Conservation (phyloP, 331 rosid species). For the Malus hybrid region DNA sequence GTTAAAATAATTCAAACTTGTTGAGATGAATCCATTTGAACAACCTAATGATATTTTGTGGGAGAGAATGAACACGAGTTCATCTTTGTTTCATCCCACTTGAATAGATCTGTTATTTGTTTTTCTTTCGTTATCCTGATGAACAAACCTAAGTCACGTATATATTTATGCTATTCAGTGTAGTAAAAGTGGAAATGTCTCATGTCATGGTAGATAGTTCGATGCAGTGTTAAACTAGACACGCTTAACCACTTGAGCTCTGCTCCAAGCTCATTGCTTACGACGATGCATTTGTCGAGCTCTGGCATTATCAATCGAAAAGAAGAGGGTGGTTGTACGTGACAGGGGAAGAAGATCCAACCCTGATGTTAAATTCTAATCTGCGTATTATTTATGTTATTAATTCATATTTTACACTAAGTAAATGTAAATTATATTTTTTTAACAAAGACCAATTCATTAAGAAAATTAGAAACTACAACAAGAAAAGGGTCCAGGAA, state of each 20-base stretch:
- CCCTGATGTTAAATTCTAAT: neutral
- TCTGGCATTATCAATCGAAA: neutral
- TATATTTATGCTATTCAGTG: no score
- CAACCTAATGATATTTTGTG: neutral
- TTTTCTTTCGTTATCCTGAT: no score
- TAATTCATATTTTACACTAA: no score
- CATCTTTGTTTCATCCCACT: neutral
- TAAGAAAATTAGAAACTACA: no score
- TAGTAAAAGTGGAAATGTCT: no score
- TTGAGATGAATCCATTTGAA: neutral
- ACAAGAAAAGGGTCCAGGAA: no score
- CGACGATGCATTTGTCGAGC: neutral
- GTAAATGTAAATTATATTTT: no score
- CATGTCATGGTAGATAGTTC: neutral
- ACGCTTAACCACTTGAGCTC: no score
- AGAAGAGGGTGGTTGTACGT: neutral
- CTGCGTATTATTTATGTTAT: neutral
- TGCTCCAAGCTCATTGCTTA: neutral
- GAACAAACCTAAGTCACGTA: neutral
- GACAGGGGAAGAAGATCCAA: neutral
- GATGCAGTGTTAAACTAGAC: neutral
- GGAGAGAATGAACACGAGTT: neutral
- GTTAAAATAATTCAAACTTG: slow-evolving; percentile 7
- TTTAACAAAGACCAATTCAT: no score
- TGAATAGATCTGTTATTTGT: neutral